Conservation (phyloP, 805 yeast species). For the Pichia kluyveri region DNA sequence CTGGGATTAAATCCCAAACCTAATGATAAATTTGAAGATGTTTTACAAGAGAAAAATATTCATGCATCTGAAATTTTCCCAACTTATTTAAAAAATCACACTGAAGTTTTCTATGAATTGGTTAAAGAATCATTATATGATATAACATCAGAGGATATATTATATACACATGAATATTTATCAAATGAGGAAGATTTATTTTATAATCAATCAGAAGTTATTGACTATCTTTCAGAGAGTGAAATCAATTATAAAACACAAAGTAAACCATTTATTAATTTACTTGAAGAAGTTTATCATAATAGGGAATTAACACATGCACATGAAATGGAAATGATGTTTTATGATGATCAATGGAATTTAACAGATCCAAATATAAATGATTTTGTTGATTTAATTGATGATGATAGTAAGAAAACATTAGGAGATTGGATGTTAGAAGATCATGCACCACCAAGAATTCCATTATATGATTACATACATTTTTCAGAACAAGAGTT, state of each 20-base stretch:
- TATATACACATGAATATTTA: too few relatives aligned
- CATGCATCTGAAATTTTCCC: not conserved
- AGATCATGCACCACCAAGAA: not conserved
- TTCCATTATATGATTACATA: not conserved
- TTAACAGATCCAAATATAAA: not conserved
- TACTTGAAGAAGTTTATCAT: not conserved
- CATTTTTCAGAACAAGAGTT: not conserved
- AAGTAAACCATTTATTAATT: not conserved
- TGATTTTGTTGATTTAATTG: not conserved
- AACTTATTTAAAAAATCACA: not conserved
- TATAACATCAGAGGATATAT: not conserved
- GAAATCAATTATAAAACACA: too few relatives aligned
- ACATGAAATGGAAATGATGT: not conserved
- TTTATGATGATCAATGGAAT: not conserved
- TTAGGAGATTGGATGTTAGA: not conserved
- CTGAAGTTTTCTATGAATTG: not conserved
- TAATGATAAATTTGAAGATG: not conserved
- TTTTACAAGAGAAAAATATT: not conserved
- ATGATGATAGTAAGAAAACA: too few relatives aligned
- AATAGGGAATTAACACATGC: not conserved
- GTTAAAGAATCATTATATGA: not conserved
- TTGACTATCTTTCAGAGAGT: too few relatives aligned
- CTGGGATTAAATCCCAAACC: too few relatives aligned
- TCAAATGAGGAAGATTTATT: too few relatives aligned
- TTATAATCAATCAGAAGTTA: too few relatives aligned